Conservation (phyloP, 2,329 filamentous ascomycete genomes). For the Cladophialophora chaetospira region DNA sequence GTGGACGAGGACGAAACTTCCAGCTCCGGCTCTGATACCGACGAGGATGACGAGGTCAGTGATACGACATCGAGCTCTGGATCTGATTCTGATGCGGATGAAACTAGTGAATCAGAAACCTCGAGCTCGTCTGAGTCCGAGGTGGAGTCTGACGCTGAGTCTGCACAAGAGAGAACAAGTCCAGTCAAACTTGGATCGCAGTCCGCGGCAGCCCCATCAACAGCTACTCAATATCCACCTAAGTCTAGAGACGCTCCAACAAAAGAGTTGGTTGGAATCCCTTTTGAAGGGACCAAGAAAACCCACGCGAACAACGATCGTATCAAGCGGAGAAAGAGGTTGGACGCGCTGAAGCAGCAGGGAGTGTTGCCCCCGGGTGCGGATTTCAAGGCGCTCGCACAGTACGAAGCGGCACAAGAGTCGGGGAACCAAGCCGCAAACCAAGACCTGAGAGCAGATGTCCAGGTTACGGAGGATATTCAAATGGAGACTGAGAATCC, state of each 20-base stretch:
- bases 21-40: conserved; percentile 20
- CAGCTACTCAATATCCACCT: conserved; percentile 7
- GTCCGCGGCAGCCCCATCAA: too few relatives aligned
- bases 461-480: neutral
- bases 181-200: neutral
- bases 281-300: conserved; percentile 51
- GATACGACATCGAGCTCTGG: conserved; percentile 33
- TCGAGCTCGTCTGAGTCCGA: conserved; percentile 38
- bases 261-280: conserved; percentile 36
- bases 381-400: conserved; percentile 40
- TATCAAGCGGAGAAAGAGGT: conserved; percentile 51
- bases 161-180: neutral
- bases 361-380: conserved; percentile 56
- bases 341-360: conserved; percentile 56
- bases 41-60: conserved; percentile 29
- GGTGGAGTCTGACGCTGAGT: conserved; percentile 41
- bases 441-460: neutral
- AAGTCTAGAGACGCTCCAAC: conserved; percentile 15
- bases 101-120: conserved; percentile 29
- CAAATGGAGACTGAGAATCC: neutral
- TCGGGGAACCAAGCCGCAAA: neutral
- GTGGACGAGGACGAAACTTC: conserved; percentile 21
- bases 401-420: conserved; percentile 37
- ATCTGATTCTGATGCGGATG: conserved; percentile 32
- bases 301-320: conserved; percentile 61